Conservation (phyloP, 1,284 basidiomycete species). For the Leccinum holopus region DNA sequence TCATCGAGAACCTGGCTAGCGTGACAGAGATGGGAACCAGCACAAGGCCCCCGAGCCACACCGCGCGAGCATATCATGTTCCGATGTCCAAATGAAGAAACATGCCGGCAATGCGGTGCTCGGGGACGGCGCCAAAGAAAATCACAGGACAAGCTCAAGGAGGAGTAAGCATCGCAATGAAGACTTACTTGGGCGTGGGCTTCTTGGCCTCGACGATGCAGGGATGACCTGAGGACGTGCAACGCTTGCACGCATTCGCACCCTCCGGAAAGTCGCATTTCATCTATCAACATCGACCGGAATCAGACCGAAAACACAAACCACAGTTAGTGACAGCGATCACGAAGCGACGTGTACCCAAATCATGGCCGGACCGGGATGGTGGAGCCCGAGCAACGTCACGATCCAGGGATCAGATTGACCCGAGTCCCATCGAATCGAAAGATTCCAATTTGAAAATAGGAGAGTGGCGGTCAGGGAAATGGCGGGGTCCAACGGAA, state of each 20-base stretch:
- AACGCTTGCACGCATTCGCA: slow-evolving; percentile 70
- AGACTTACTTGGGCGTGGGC: slow-evolving; percentile 73
- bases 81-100: slow-evolving; percentile 28
- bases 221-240: slow-evolving; percentile 62
- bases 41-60: too few species aligned
- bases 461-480: slow-evolving; percentile 6
- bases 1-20: too few species aligned
- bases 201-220: slow-evolving; percentile 81
- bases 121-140: slow-evolving; percentile 4
- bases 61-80: slow-evolving; percentile 1
- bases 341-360: neutral
- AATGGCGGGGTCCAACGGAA: slow-evolving; percentile 6
- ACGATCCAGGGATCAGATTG: slow-evolving; percentile 10
- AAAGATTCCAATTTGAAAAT: slow-evolving; percentile 17
- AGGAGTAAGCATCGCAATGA: slow-evolving; percentile 15
- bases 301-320: slow-evolving; percentile 9
- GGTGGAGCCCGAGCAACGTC: slow-evolving; percentile 3
- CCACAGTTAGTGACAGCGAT: slow-evolving; percentile 12
- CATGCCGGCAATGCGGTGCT: slow-evolving; percentile 27
- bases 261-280: slow-evolving; percentile 72
- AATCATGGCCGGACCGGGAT: slow-evolving; percentile 1
- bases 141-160: neutral
- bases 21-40: too few species aligned
- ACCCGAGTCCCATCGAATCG: slow-evolving; percentile 13
- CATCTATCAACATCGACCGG: slow-evolving; percentile 51